phyloP scores from a whole-genome alignment of 345 rosid genomes.

The Turritis glabra region DNA sequence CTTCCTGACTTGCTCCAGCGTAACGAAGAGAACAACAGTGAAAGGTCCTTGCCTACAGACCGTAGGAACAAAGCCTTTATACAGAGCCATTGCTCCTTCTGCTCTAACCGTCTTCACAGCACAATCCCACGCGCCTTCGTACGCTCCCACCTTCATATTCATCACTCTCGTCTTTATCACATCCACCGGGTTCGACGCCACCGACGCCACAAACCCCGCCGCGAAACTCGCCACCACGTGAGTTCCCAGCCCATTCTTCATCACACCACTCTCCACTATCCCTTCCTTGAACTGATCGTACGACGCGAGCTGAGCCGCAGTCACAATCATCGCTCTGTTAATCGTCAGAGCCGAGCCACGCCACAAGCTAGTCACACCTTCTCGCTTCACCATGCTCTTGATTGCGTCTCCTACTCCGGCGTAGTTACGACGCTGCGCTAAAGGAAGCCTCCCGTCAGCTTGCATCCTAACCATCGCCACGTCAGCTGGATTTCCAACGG shows the following conservation, averaged over 20 bases:
- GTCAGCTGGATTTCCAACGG: conserved; percentile 83
- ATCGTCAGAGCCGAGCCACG: conserved; percentile 72
- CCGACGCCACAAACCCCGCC: conserved; percentile 76
- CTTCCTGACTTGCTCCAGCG: conserved; percentile 73
- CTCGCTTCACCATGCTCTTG: conserved; percentile 59
- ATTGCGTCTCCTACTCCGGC: conserved; percentile 68
- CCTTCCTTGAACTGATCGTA: conserved; percentile 75
- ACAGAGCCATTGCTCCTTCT: conserved; percentile 68
- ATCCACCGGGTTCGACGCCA: conserved; percentile 83
- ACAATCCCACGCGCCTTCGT: conserved; percentile 67
- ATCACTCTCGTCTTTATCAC: conserved; percentile 87
- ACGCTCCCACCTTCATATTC: conserved; percentile 74
- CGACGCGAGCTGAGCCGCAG: conserved; percentile 73
- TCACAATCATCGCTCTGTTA: conserved; percentile 80
- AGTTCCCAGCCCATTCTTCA: conserved; percentile 68
- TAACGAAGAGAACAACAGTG: conserved; percentile 76
- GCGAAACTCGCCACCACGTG: conserved; percentile 75
- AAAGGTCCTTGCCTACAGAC: conserved; percentile 83
- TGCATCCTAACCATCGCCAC: conserved; percentile 92
- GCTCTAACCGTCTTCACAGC: conserved; percentile 63
- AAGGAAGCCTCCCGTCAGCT: conserved; percentile 76
- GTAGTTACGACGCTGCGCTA: conserved; percentile 66
- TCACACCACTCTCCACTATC: conserved; percentile 46
- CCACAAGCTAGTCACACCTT: conserved; percentile 45
- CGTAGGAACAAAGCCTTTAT: conserved; percentile 77